Conservation (phyloP, 257 asterid genomes). For the Verbena officinalis region DNA sequence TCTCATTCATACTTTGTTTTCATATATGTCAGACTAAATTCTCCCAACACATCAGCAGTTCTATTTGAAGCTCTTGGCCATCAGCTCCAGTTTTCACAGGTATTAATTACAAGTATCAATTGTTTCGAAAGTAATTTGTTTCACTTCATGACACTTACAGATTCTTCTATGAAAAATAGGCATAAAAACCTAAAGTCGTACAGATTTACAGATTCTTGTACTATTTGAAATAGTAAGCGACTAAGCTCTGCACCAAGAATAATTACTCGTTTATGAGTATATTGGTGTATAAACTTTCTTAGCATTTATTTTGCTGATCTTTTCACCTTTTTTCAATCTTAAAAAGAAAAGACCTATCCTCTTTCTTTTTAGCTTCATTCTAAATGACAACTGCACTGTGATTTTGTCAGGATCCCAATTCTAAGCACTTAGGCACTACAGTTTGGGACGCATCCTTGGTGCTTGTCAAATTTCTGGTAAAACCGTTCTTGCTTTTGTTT, state of each 20-base stretch:
- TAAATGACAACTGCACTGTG: constrained; percentile 20
- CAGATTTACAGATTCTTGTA: constrained; percentile 12
- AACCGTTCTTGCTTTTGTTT: constrained; percentile 10
- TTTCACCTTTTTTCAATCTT: not conserved
- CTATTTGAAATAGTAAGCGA: not conserved
- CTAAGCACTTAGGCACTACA: constrained; percentile 95
- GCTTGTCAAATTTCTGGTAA: constrained; percentile 88
- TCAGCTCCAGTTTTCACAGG: constrained; percentile 96
- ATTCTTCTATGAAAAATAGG: not conserved
- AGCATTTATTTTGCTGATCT: not conserved
- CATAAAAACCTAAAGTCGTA: not conserved
- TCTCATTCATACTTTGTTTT: not conserved
- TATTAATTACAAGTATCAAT: constrained; percentile 30
- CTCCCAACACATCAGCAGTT: constrained; percentile 85
- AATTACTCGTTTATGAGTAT: not conserved
- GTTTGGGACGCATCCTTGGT: constrained; percentile 99
- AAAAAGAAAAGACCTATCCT: not conserved
- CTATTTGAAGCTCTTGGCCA: constrained; percentile 79
- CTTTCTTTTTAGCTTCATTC: constrained; percentile 24
- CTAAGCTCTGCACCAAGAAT: not conserved
- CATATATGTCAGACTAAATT: constrained; percentile 69
- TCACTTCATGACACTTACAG: constrained; percentile 1
- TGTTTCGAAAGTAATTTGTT: constrained; percentile 8
- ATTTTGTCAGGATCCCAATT: constrained; percentile 86
- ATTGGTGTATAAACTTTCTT: not conserved